Percentiles rank a stretch among this genome's conserved stretches.
Evolutionary conservation across 225 moss, liverwort and hornwort species (phyloP).

Genomic region (Polytrichum formosum): DNA sequence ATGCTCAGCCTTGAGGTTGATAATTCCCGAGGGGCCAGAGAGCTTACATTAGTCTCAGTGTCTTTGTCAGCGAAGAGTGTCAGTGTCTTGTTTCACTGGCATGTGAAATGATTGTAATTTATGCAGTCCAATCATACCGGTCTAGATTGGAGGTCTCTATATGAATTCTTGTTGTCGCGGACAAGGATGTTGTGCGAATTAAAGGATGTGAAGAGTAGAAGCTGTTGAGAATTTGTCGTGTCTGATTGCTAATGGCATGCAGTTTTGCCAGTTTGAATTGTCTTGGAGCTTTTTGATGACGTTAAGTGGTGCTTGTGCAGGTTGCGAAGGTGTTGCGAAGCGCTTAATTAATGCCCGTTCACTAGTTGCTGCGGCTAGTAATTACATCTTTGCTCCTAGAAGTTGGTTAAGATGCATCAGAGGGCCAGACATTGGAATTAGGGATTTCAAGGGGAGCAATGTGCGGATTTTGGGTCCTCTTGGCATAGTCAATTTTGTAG

Average conservation of each 20-base stretch:
- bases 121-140: no score
- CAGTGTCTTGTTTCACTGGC: no score
- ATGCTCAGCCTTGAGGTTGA: no score
- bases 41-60: background rate
- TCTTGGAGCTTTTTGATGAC: conserved; percentile 11
- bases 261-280: background rate
- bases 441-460: background rate
- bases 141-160: no score
- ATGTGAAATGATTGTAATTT: no score
- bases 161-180: conserved; percentile 1
- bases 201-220: no score
- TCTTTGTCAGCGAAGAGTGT: no score
- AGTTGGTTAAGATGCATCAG: background rate
- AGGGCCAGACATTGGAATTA: conserved; percentile 3
- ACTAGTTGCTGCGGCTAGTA: background rate
- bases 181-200: no score
- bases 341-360: background rate
- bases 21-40: background rate
- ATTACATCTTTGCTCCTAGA: background rate
- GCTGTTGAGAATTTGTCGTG: no score
- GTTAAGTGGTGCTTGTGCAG: conserved; percentile 14
- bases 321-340: conserved; percentile 6
- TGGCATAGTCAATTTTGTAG: no score
- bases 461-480: background rate
- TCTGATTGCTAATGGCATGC: no score